Evolutionary conservation across 2,329 filamentous ascomycete species (phyloP).

Genomic region (Penicillium sp.): DNA sequence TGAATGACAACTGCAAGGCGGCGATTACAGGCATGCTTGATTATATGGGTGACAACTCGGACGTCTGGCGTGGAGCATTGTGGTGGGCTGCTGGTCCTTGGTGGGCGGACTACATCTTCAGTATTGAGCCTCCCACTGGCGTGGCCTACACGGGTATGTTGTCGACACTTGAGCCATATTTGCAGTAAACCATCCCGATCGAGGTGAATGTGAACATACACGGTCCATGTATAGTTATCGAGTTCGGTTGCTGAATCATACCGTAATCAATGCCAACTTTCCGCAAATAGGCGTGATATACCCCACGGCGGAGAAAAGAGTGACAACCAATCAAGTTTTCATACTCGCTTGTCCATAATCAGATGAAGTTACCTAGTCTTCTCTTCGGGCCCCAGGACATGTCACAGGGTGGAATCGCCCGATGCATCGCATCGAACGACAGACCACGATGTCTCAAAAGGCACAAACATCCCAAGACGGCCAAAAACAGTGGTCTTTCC

Average conservation of each 20-base stretch:
- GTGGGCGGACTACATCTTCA: conserved; percentile 43
- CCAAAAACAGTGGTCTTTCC: too few species aligned
- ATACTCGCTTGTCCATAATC: too few species aligned
- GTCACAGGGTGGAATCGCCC: too few species aligned
- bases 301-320: too few species aligned
- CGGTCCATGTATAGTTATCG: neutral
- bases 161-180: conserved; percentile 21
- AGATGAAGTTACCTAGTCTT: too few species aligned
- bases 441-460: too few species aligned
- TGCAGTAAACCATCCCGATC: neutral
- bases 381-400: too few species aligned
- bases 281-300: too few species aligned
- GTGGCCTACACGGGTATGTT: conserved; percentile 35
- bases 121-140: conserved; percentile 44
- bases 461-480: too few species aligned
- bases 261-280: too few species aligned
- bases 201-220: neutral
- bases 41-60: conserved; percentile 42
- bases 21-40: conserved; percentile 45
- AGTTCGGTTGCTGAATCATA: neutral
- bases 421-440: too few species aligned
- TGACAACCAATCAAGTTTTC: too few species aligned
- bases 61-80: conserved; percentile 47
- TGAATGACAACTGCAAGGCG: conserved; percentile 43
- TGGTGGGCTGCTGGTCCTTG: conserved; percentile 52